phyloP scores from a whole-genome alignment of 805 yeast genomes.

The Schwanniomyces pseudopolymorphus region DNA sequence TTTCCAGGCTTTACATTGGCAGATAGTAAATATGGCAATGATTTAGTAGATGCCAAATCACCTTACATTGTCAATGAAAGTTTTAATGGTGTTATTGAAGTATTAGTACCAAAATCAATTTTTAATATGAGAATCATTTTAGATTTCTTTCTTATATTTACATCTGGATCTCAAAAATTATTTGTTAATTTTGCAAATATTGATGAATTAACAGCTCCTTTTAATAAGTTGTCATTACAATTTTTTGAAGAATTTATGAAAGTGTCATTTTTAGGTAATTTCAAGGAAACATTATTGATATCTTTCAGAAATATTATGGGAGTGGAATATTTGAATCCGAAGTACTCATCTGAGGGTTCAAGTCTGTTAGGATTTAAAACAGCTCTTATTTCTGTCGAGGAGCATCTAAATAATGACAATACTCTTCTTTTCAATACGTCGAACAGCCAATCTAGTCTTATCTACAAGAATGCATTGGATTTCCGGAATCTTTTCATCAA shows the following conservation, averaged over 20 bases:
- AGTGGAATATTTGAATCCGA: constrained; percentile 6
- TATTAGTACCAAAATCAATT: constrained; percentile 66
- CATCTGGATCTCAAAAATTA: constrained; percentile 52
- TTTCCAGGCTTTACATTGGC: constrained; percentile 64
- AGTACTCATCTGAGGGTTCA: background rate
- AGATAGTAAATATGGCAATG: constrained; percentile 16
- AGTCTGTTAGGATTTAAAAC: constrained; percentile 14
- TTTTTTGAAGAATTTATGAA: constrained; percentile 69
- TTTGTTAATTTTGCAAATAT: constrained; percentile 17
- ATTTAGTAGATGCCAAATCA: constrained; percentile 16
- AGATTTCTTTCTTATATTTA: constrained; percentile 69
- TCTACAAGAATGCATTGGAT: constrained; percentile 44
- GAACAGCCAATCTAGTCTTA: constrained; percentile 7
- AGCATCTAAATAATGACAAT: constrained; percentile 2
- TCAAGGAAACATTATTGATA: constrained; percentile 54
- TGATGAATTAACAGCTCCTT: constrained; percentile 2
- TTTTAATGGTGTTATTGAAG: constrained; percentile 54
- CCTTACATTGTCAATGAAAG: constrained; percentile 62
- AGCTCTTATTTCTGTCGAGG: constrained; percentile 36
- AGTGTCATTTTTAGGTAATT: constrained; percentile 59
- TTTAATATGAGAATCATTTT: constrained; percentile 78
- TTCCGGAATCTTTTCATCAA: constrained; percentile 48
- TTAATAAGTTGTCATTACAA: constrained; percentile 20
- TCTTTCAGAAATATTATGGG: constrained; percentile 49
- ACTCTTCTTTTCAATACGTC: background rate